Evolutionary conservation across 148 eudicot species (phyloP).

Genomic region (Polygonum aviculare): DNA sequence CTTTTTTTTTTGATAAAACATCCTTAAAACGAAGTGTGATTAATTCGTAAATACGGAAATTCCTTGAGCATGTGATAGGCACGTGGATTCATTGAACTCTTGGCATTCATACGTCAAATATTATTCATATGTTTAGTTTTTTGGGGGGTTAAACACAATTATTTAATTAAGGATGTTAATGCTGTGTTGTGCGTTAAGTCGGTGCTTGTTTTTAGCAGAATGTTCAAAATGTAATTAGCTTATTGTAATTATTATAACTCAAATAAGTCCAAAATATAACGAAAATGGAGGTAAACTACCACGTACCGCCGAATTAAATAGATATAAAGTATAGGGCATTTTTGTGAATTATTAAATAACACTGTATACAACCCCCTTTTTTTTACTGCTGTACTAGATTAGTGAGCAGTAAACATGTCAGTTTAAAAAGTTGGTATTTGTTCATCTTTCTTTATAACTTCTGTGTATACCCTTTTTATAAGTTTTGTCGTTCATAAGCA

Average conservation of each 20-base stretch:
- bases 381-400: neutral
- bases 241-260: neutral
- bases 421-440: conserved; percentile 1
- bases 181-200: neutral
- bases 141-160: neutral
- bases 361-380: neutral
- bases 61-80: neutral
- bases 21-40: too few species aligned
- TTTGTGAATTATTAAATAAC: neutral
- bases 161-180: neutral
- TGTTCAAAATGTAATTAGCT: neutral
- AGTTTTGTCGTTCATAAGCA: neutral
- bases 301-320: neutral
- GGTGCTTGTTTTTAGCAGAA: neutral
- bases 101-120: neutral
- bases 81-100: neutral
- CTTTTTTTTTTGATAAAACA: too few species aligned
- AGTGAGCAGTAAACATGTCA: neutral
- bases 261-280: neutral
- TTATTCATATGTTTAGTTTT: neutral
- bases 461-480: neutral
- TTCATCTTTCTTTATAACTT: neutral
- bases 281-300: neutral
- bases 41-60: too few species aligned
- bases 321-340: neutral